A percentile compares a stretch with the other conserved stretches of the same genome.
Conservation (phyloP, 768 basidiomycete species). For the Zangia roseola region DNA sequence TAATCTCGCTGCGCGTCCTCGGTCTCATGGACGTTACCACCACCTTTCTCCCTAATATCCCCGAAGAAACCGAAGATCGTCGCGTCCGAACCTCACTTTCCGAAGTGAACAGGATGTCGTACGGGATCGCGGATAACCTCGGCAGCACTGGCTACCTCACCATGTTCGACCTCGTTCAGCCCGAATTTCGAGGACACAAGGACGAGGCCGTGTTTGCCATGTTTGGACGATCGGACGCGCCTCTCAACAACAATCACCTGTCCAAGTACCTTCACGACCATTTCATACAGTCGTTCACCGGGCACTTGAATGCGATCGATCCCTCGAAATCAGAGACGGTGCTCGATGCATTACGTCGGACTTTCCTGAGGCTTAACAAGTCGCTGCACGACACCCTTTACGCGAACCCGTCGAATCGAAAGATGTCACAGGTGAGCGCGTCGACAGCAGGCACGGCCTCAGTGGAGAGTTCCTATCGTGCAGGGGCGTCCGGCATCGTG, state of each 20-base stretch:
- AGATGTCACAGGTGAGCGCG: conserved; percentile 67
- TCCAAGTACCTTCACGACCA: conserved; percentile 84
- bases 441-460: conserved; percentile 34
- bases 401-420: conserved; percentile 47
- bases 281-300: conserved; percentile 62
- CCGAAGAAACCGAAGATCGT: conserved; percentile 83
- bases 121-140: conserved; percentile 93
- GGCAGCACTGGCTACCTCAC: conserved; percentile 76
- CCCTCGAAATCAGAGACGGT: conserved; percentile 48
- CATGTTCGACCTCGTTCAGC: conserved; percentile 91
- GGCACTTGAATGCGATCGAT: conserved; percentile 50
- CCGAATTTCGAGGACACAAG: conserved; percentile 71
- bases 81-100: conserved; percentile 90
- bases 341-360: conserved; percentile 76
- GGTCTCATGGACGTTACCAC: conserved; percentile 97
- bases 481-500: conserved; percentile 83
- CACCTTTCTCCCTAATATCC: conserved; percentile 60
- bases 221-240: conserved; percentile 76
- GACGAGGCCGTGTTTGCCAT: conserved; percentile 93
- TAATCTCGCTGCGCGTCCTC: conserved; percentile 81
- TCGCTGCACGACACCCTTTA: conserved; percentile 69
- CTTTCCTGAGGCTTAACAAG: conserved; percentile 87
- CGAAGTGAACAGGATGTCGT: conserved; percentile 88
- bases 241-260: conserved; percentile 60
- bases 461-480: conserved; percentile 52